A percentile compares a stretch with the other conserved stretches of the same genome.
These are phyloP conservation scores for Eremomyces bilateralis DNA, from an alignment of 495 filamentous ascomycete genomes.

Conservation along the genomic window DNA sequence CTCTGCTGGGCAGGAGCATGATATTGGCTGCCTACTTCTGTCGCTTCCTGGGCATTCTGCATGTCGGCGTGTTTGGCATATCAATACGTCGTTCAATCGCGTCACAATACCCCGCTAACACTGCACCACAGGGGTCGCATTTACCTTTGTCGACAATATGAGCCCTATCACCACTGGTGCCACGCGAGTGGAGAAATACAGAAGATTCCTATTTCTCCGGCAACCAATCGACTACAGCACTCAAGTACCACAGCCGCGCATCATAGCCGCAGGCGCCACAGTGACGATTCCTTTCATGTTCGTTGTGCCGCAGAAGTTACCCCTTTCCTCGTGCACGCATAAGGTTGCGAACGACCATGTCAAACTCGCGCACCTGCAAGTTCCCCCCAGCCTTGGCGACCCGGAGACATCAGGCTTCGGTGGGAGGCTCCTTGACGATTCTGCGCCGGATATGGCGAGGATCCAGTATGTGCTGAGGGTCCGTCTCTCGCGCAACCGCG, in stretches of 20 bases:
- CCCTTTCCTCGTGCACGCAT: conserved; percentile 38
- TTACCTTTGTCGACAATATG: conserved; percentile 30
- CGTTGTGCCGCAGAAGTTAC: conserved; percentile 54
- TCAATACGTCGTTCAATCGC: too few relatives aligned
- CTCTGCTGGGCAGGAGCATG: not conserved
- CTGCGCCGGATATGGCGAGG: conserved; percentile 59
- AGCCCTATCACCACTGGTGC: conserved; percentile 24
- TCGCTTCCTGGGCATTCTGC: too few relatives aligned
- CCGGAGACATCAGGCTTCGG: conserved; percentile 25
- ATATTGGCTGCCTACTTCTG: too few relatives aligned
- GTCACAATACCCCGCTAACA: too few relatives aligned
- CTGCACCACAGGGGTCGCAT: conserved; percentile 20
- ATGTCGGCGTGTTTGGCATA: too few relatives aligned
- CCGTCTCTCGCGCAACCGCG: conserved; percentile 21
- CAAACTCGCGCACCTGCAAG: conserved; percentile 46
- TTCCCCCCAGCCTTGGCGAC: conserved; percentile 68
- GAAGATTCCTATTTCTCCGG: conserved; percentile 54
- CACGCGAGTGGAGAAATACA: conserved; percentile 29
- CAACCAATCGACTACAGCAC: conserved; percentile 54
- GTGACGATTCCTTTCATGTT: conserved; percentile 77
- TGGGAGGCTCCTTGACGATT: conserved; percentile 43
- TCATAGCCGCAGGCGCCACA: conserved; percentile 40
- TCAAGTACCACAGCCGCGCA: conserved; percentile 44
- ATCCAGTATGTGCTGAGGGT: conserved; percentile 56
- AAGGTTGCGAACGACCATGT: conserved; percentile 32